Base-by-base conservation (phyloP, 495 filamentous ascomycete genomes). In the Antarctomyces pellizariae region DNA sequence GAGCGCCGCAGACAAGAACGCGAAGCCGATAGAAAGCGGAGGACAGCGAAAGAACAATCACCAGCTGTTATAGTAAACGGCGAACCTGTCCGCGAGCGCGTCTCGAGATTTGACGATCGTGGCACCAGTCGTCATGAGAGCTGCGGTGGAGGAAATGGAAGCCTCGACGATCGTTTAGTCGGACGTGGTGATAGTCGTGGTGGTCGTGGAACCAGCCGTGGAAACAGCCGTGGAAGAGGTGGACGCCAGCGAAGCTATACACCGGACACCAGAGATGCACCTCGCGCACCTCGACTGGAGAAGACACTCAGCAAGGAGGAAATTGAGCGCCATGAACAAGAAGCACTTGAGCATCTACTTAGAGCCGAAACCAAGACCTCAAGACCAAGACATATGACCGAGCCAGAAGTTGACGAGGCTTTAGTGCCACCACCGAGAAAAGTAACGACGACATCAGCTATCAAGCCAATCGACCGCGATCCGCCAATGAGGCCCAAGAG, bases 1-100 rank as follows among this genome's bases (percentile, higher is more conserved):
- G 61, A 70, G 33, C 54, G 64, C 24, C 57, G 67, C 14, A 56
- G 59, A 16, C 61, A 67, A 6, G 51, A 50, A 16, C 39, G 46
- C 10, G 47, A 50, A 21, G 34, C 33, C 18, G 29, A 35, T 30
- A 32, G 29, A 8, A 29, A 39, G 17, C 26, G 23, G 30, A 21
- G 28, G 20, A 22, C 37, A 45, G 16, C 19, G 37, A 18, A 37
- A 49, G 25, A 33, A 33, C 22, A 28, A 45, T 12, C 25, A 26
- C 4, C 16, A 28, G 27, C 23, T 17, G 7, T 38, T 42, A 23
- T 25, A 17, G 22, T 33, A 16, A 16, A 35, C 8, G 6, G 28
- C 7, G 14, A 16, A 16, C 36, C 38, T 16, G 37, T 36, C 26
- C 39, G 37, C 22, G 42, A 52, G 25, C 37, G 48, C 22, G 37